A percentile compares a stretch with the other conserved stretches of the same genome.
Evolutionary conservation across 306 rosid genomes (phyloP).

Genomic region (Castanospermum australe): DNA sequence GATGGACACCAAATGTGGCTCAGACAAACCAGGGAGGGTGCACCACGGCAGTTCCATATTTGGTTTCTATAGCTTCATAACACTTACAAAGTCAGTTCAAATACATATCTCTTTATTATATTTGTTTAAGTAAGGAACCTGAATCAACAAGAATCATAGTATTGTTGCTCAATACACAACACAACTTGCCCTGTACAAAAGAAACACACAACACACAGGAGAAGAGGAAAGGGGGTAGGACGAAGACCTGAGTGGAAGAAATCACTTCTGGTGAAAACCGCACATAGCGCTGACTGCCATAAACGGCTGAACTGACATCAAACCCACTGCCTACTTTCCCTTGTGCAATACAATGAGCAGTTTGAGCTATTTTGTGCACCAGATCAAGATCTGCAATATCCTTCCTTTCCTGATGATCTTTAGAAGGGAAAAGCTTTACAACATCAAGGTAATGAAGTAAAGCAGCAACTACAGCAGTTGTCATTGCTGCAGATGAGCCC

Average conservation of each 20-base stretch:
- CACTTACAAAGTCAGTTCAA: not conserved
- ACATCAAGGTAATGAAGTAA: slow-evolving; percentile 89
- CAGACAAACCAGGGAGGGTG: slow-evolving; percentile 24
- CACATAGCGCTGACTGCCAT: slow-evolving; percentile 97
- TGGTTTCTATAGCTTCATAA: slow-evolving; percentile 1
- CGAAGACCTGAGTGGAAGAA: slow-evolving; percentile 77
- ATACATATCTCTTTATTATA: not conserved
- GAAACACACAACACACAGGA: not conserved
- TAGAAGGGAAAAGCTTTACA: slow-evolving; percentile 55
- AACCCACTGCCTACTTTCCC: slow-evolving; percentile 99
- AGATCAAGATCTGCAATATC: slow-evolving; percentile 59
- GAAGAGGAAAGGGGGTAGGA: not conserved
- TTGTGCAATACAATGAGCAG: slow-evolving; percentile 94
- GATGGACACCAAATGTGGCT: slow-evolving; percentile 8
- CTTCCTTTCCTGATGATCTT: slow-evolving; percentile 43
- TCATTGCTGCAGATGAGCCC: slow-evolving; percentile 99
- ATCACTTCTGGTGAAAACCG: slow-evolving; percentile 97
- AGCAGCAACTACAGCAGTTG: slow-evolving; percentile 95
- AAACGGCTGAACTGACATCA: slow-evolving; percentile 97
- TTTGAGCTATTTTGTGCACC: slow-evolving; percentile 93
- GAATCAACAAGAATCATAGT: not conserved
- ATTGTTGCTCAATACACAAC: slow-evolving; percentile 8
- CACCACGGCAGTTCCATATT: slow-evolving; percentile 10
- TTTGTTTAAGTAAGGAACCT: not conserved
- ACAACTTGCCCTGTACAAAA: too few relatives aligned